Conservation (phyloP, 2,329 filamentous ascomycete species). For the Celoporthe dispersa region DNA sequence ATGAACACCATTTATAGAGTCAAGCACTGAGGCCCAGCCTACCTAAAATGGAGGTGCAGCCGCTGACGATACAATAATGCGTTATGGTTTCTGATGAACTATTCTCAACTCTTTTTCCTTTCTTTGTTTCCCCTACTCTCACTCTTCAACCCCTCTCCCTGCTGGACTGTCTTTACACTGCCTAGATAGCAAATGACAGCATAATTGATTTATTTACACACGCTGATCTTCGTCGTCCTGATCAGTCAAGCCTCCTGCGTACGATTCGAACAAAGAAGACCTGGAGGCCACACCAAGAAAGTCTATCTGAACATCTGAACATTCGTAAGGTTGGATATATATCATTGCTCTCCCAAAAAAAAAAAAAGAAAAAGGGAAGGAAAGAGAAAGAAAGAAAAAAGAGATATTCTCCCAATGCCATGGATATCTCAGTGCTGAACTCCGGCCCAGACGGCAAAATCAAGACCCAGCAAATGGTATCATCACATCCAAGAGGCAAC, state of each 20-base stretch:
- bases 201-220: not conserved
- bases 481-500: slow-evolving; percentile 17
- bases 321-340: not conserved
- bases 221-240: not conserved
- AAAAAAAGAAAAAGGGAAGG: not conserved
- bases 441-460: slow-evolving; percentile 19
- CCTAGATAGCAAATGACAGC: slow-evolving; percentile 11
- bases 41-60: slow-evolving; percentile 44
- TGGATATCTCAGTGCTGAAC: slow-evolving; percentile 26
- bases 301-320: not conserved
- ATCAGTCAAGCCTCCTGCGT: not conserved
- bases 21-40: slow-evolving; percentile 83
- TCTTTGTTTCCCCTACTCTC: not conserved
- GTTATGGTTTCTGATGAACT: slow-evolving; percentile 48
- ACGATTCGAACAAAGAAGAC: not conserved
- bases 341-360: not conserved
- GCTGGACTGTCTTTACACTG: not conserved
- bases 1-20: slow-evolving; percentile 98
- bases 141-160: not conserved
- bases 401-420: slow-evolving; percentile 12
- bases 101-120: slow-evolving; percentile 24
- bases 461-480: slow-evolving; percentile 26
- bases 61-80: slow-evolving; percentile 51
- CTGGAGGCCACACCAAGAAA: not conserved
- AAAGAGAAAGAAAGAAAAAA: not conserved